Evolutionary conservation across 148 eudicot genomes (phyloP).

Genomic region (Silene conica): DNA sequence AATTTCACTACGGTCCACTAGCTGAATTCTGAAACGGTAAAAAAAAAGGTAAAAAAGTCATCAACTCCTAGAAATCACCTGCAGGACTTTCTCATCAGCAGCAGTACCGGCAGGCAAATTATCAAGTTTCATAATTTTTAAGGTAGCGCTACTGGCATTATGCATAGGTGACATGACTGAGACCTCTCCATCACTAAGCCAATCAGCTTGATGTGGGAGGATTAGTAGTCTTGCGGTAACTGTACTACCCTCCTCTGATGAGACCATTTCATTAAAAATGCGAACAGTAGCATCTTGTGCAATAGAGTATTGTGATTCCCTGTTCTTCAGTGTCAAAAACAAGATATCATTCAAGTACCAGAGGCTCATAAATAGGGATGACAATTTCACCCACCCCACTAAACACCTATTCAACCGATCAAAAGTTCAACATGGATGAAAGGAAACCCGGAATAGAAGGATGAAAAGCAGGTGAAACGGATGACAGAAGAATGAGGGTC

Average conservation of each 20-base stretch:
- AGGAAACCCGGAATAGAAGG: not conserved
- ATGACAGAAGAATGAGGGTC: too few relatives aligned
- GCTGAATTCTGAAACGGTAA: not conserved
- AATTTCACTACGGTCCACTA: not conserved
- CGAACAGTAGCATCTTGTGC: conserved; percentile 49
- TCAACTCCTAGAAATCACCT: conserved; percentile 32
- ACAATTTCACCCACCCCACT: not conserved
- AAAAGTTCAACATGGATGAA: not conserved
- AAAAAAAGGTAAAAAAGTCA: not conserved
- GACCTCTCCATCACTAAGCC: conserved; percentile 27
- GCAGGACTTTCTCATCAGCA: conserved; percentile 33
- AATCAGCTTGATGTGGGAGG: conserved; percentile 29
- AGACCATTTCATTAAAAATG: conserved; percentile 29
- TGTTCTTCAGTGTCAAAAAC: conserved; percentile 27
- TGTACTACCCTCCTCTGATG: conserved; percentile 17
- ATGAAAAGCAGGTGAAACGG: not conserved
- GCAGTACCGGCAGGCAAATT: conserved; percentile 23
- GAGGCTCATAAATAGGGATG: not conserved
- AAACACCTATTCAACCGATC: not conserved
- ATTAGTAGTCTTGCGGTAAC: conserved; percentile 43
- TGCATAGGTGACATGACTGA: conserved; percentile 32
- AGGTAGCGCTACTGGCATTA: conserved; percentile 26
- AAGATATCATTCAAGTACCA: conserved; percentile 5
- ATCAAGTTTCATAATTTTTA: conserved; percentile 32
- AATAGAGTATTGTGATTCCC: conserved; percentile 32